phyloP scores from a whole-genome alignment of 345 rosid genomes.

The Bruguiera sexangula region DNA sequence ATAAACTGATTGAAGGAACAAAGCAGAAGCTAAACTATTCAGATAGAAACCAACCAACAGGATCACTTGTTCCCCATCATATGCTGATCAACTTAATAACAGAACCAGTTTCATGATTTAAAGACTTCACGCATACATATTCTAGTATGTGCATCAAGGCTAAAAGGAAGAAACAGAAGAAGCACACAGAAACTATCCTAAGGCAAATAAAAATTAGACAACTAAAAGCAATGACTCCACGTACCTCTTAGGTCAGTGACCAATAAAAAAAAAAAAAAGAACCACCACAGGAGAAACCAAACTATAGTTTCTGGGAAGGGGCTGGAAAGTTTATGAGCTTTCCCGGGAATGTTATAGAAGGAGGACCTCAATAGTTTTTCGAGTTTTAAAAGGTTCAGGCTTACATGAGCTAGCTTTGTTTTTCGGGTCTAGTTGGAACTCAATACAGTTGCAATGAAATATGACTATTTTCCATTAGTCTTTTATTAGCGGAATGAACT shows the following conservation, averaged over 20 bases:
- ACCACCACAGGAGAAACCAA: constrained; percentile 19
- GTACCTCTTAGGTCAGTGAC: constrained; percentile 26
- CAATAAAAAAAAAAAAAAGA: constrained; percentile 5
- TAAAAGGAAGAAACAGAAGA: neutral
- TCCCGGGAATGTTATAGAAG: constrained; percentile 18
- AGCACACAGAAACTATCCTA: constrained; percentile 2
- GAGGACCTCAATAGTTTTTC: constrained; percentile 17
- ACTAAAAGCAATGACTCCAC: constrained; percentile 8
- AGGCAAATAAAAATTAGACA: constrained; percentile 5
- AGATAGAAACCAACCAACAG: constrained; percentile 4
- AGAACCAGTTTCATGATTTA: neutral
- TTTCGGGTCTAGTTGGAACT: constrained; percentile 18
- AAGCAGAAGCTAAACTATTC: constrained; percentile 17
- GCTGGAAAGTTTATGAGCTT: constrained; percentile 14
- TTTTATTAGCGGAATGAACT: constrained; percentile 16
- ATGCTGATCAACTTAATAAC: constrained; percentile 2
- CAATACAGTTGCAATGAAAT: constrained; percentile 19
- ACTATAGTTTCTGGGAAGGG: constrained; percentile 15
- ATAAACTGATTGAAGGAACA: constrained; percentile 5
- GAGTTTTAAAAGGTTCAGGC: constrained; percentile 13
- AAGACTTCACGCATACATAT: neutral
- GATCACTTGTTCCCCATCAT: constrained; percentile 1
- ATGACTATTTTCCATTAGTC: constrained; percentile 14
- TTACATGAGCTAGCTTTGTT: constrained; percentile 8
- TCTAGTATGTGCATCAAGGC: neutral